Conservation (phyloP, 1,284 basidiomycete genomes). For the Ustanciosporium gigantosporum region DNA sequence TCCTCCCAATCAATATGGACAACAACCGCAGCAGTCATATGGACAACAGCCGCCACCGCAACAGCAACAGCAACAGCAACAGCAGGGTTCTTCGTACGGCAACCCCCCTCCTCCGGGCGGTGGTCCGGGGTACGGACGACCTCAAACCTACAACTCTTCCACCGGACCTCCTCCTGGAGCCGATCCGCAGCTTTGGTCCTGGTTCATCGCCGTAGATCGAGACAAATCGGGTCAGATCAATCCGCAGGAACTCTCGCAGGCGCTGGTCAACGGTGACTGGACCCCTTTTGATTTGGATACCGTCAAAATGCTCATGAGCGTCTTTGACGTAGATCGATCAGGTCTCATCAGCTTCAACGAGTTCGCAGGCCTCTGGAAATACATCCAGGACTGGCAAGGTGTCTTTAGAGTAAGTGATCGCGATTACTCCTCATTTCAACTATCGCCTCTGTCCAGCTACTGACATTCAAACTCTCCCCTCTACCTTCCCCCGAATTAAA, state of each 20-base stretch:
- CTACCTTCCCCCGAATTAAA: too few species aligned
- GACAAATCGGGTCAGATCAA: conserved; percentile 47
- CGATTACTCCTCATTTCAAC: too few species aligned
- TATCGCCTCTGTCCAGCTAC: too few species aligned
- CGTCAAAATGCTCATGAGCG: conserved; percentile 55
- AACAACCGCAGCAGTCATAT: conserved; percentile 18
- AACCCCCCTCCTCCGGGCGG: neutral
- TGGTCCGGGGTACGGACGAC: conserved; percentile 9
- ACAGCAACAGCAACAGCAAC: conserved; percentile 9
- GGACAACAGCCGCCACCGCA: conserved; percentile 21
- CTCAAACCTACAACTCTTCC: conserved; percentile 32
- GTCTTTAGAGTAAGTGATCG: conserved; percentile 33
- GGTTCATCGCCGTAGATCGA: conserved; percentile 52
- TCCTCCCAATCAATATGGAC: conserved; percentile 11
- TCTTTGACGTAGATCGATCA: conserved; percentile 50
- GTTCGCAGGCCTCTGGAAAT: conserved; percentile 49
- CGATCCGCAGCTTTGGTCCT: conserved; percentile 53
- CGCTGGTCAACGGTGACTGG: conserved; percentile 56
- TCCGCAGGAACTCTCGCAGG: conserved; percentile 45
- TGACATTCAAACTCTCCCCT: too few species aligned
- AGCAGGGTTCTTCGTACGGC: neutral
- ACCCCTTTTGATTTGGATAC: conserved; percentile 48
- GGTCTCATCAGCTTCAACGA: conserved; percentile 55
- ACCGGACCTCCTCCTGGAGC: conserved; percentile 50
- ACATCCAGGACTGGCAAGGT: conserved; percentile 54